A percentile compares a stretch with the other conserved stretches of the same genome.
Evolutionary conservation across 305 asterid species (phyloP).

Genomic region (Solanum chacoense): DNA sequence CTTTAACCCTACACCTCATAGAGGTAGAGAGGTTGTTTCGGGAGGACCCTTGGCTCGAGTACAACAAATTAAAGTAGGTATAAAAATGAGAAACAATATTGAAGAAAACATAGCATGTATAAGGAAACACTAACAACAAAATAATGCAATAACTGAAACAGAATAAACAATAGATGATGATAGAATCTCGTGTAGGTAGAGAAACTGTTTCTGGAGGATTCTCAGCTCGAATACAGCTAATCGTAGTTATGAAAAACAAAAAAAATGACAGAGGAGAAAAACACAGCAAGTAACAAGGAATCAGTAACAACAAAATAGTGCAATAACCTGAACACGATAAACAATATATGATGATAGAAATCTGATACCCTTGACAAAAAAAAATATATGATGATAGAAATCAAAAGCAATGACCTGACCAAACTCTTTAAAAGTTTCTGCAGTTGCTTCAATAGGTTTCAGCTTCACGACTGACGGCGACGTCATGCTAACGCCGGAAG

Average conservation of each 20-base stretch:
- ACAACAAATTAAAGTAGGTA: background rate
- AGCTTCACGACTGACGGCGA: conserved; percentile 37
- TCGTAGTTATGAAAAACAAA: background rate
- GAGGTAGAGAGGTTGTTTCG: background rate
- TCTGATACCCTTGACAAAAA: too few species aligned
- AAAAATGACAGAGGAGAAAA: background rate
- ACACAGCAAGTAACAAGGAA: background rate
- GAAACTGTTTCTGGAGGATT: background rate
- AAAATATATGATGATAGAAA: background rate
- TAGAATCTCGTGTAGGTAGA: background rate
- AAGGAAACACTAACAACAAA: background rate
- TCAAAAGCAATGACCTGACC: conserved; percentile 54
- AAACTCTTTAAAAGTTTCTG: conserved; percentile 64
- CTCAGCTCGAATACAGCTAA: background rate
- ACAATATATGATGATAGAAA: background rate
- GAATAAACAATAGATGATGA: background rate
- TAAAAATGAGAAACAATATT: background rate
- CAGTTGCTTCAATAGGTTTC: conserved; percentile 58
- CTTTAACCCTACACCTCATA: background rate
- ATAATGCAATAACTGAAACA: background rate
- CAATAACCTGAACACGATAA: background rate
- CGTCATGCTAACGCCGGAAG: background rate
- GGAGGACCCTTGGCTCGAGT: background rate
- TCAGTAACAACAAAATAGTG: background rate
- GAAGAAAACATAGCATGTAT: background rate